Conservation (phyloP, 148 eudicot genomes). For the Vaccinium vitisidaea region DNA sequence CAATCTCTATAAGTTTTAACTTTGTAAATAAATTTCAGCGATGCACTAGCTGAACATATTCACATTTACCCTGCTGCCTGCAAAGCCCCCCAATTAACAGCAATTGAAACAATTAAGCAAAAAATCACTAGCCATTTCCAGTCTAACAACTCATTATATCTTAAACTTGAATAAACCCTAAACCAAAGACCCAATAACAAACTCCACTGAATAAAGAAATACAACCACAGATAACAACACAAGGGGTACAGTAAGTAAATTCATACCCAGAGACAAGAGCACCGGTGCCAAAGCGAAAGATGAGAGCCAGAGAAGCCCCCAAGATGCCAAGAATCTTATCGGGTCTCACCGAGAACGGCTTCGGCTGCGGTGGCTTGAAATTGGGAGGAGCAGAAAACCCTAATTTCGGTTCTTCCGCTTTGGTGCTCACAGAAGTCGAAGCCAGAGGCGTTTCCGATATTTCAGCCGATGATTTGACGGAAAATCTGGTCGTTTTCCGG, state of each 20-base stretch:
- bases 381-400: conserved; percentile 37
- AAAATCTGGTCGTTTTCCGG: not conserved
- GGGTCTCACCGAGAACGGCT: conserved; percentile 35
- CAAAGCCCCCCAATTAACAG: not conserved
- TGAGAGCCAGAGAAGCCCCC: conserved; percentile 43
- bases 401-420: not conserved
- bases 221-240: not conserved
- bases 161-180: not conserved
- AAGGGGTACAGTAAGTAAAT: not conserved
- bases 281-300: conserved; percentile 49
- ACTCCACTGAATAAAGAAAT: not conserved
- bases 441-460: conserved; percentile 26
- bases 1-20: not conserved
- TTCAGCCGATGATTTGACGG: conserved; percentile 25
- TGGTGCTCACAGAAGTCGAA: conserved; percentile 22
- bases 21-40: not conserved
- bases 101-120: not conserved
- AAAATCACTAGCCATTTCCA: not conserved
- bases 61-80: not conserved
- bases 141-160: not conserved
- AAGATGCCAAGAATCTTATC: conserved; percentile 39
- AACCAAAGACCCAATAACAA: not conserved
- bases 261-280: conserved; percentile 43
- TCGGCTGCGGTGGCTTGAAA: conserved; percentile 47
- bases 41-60: not conserved